Percentiles rank a stretch among this genome's conserved stretches.
These are phyloP conservation scores for Pestalotiopsis fici DNA, from an alignment of 2,329 filamentous ascomycete genomes.

Conservation along the genomic window DNA sequence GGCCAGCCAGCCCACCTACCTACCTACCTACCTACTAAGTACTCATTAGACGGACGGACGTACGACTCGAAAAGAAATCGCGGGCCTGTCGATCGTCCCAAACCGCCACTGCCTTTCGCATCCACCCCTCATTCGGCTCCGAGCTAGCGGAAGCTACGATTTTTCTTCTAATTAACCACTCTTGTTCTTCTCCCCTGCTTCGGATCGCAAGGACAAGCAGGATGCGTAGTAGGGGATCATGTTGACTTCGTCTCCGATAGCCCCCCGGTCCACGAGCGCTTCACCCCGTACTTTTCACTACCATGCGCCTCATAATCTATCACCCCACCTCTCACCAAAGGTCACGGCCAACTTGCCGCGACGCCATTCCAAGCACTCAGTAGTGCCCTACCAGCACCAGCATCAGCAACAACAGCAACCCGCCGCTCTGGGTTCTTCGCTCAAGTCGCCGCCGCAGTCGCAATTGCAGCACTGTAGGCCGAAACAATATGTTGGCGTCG, in stretches of 20 bases:
- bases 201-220: constrained; percentile 26
- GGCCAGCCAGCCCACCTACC: too few species aligned
- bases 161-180: not conserved
- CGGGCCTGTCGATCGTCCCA: not conserved
- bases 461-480: constrained; percentile 24
- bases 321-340: constrained; percentile 41
- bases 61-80: not conserved
- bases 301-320: constrained; percentile 43
- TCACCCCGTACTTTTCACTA: constrained; percentile 50
- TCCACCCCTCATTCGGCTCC: not conserved
- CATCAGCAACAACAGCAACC: constrained; percentile 8
- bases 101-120: not conserved
- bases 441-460: constrained; percentile 20
- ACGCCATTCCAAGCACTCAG: constrained; percentile 36
- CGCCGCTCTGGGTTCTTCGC: constrained; percentile 26
- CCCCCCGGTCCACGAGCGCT: constrained; percentile 51
- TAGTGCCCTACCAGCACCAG: constrained; percentile 26
- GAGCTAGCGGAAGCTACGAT: not conserved
- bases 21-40: too few species aligned
- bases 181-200: not conserved
- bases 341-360: constrained; percentile 41
- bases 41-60: not conserved
- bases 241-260: constrained; percentile 59
- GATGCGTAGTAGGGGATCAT: constrained; percentile 55
- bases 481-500: constrained; percentile 46